Conservation (phyloP, 345 rosid genomes). For the Rubroshorea leprosula region DNA sequence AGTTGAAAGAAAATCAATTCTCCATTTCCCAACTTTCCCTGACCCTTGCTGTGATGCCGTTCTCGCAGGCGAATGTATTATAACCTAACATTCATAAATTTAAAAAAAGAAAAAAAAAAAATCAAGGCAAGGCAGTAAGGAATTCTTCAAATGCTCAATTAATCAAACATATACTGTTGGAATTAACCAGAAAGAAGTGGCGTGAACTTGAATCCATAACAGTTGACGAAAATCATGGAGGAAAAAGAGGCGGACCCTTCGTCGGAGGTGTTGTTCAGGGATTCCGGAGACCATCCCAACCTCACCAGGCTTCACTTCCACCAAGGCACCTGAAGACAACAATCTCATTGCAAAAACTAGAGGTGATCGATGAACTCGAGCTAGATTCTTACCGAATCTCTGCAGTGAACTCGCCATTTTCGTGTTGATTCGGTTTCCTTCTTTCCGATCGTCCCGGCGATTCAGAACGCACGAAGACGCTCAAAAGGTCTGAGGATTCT, state of each 20-base stretch:
- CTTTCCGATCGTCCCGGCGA: no score
- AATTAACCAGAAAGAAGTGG: background rate
- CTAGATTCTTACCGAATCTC: background rate
- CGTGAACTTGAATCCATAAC: background rate
- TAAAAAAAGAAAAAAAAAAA: no score
- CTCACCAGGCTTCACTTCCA: slow-evolving; percentile 35
- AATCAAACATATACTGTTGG: no score
- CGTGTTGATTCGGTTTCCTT: background rate
- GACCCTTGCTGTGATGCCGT: slow-evolving; percentile 95
- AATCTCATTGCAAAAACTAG: background rate
- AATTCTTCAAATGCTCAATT: background rate
- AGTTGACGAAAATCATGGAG: background rate
- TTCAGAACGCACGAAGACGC: no score
- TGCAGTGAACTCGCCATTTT: slow-evolving; percentile 16
- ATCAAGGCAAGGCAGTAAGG: no score
- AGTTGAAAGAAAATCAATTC: slow-evolving; percentile 83
- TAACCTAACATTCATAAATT: slow-evolving; percentile 41
- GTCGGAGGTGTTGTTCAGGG: slow-evolving; percentile 12
- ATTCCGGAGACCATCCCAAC: slow-evolving; percentile 33
- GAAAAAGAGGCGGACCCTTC: background rate
- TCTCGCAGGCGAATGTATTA: slow-evolving; percentile 91
- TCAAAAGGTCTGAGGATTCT: no score
- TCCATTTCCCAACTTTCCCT: slow-evolving; percentile 92
- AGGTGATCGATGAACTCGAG: slow-evolving; percentile 5
- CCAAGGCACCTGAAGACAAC: slow-evolving; percentile 31